These are phyloP conservation scores for Pestalotiopsis sp. DNA, from an alignment of 2,329 filamentous ascomycete species.

Conservation along the genomic window DNA sequence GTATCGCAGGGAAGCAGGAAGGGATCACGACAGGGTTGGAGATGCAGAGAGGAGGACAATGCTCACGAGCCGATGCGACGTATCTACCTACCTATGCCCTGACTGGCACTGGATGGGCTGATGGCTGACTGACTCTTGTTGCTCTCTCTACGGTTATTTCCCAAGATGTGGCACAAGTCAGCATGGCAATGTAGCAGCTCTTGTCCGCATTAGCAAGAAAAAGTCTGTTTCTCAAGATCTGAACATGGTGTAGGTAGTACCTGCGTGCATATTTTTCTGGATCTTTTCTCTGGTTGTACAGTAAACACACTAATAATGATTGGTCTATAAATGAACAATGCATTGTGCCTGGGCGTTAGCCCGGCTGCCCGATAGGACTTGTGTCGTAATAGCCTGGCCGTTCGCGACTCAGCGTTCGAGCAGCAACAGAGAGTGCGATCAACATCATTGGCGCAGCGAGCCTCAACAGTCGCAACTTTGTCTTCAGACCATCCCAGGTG, in stretches of 20 bases:
- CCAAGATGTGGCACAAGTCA: not conserved
- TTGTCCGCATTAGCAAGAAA: not conserved
- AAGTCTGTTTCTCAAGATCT: not conserved
- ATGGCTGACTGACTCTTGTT: not conserved
- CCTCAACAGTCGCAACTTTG: not conserved
- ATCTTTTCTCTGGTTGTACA: not conserved
- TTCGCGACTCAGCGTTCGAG: not conserved
- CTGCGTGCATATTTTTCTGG: not conserved
- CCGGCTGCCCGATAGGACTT: not conserved
- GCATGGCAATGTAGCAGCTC: not conserved
- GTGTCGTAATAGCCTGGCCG: not conserved
- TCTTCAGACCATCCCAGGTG: not conserved
- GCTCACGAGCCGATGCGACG: slow-evolving; percentile 8
- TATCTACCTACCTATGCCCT: not conserved
- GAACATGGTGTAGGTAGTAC: not conserved
- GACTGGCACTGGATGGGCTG: not conserved
- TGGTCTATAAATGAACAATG: not conserved
- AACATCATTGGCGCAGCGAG: not conserved
- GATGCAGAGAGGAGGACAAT: slow-evolving; percentile 7
- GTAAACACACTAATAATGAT: not conserved
- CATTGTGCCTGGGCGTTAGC: not conserved
- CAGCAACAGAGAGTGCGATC: not conserved
- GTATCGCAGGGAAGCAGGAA: slow-evolving; percentile 7
- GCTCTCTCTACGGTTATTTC: not conserved
- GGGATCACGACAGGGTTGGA: slow-evolving; percentile 7